Base-by-base conservation (phyloP, 2,329 filamentous ascomycete genomes). In the Dichotomopilus funicola region DNA sequence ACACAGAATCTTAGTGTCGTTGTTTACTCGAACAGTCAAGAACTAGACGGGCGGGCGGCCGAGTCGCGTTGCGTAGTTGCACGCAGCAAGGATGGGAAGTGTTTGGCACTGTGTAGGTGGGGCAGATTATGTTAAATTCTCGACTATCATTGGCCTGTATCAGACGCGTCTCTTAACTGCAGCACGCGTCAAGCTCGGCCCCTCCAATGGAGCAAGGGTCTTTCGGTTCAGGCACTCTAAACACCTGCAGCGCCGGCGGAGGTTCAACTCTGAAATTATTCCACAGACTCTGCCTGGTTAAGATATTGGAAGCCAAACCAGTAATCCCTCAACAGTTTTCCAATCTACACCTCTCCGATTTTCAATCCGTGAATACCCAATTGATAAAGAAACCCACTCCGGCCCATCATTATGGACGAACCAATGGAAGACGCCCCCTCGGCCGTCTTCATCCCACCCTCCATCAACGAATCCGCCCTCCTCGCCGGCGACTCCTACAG, bases 401-500 rank as follows among this genome's bases (percentile, higher is more conserved):
- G 34, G 13, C 4, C 49, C 55, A 60, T 45, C 59, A 57, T 38
- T 33, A 75, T 75, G 71, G 71, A 73, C 55, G 73, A 77, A 63
- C 67, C 70, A 2, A 64, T 68, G 64, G 63, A 65, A 45, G 59
- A 60, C 1, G 56, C 60, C 43, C 60, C 53, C 9, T 49, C 57
- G 57, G 63, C 63, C 63, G 45, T 68, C 58, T 89, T 86, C 71
- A 73, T 88, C 59, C 86, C 87, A 11, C 88, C 88, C 6, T 91
- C 86, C 12, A 78, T 91, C 63, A 73, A 86, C 70, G 66, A 68
- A 46, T 54, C 72, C 13, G 68, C 73, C 41, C 77, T 91, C 59
- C 73, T 88, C 63, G 68, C 77, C 42, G 88, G 88, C 67, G 77
- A 78, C 47, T 85, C 87, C 42, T 90, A 89, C 73, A 78, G 81